A percentile compares a stretch with the other conserved stretches of the same genome.
Evolutionary conservation across 805 yeast genomes (phyloP).

Genomic region (Candida ficus): DNA sequence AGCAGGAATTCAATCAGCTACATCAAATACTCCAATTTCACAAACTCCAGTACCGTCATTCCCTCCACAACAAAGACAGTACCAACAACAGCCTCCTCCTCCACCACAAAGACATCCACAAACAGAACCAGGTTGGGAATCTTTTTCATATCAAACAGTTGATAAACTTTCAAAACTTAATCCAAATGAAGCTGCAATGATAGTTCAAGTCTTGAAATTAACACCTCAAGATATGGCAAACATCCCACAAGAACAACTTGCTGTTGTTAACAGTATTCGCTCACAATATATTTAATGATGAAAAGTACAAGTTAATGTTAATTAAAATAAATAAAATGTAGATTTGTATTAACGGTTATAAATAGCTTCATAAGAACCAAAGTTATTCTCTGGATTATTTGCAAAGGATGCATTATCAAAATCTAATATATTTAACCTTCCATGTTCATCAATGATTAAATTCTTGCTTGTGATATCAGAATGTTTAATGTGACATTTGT

Average conservation of each 20-base stretch:
- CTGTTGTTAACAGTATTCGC: conserved; percentile 4
- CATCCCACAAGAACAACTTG: conserved; percentile 6
- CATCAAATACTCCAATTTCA: not conserved
- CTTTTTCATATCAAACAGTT: conserved; percentile 6
- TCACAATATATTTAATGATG: conserved; percentile 5
- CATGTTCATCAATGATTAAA: too few species aligned
- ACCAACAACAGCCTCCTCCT: conserved; percentile 1
- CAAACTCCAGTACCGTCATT: not conserved
- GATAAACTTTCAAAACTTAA: conserved; percentile 5
- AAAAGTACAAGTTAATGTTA: too few species aligned
- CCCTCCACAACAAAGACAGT: not conserved
- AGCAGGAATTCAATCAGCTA: conserved; percentile 34
- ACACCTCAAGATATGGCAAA: conserved; percentile 3
- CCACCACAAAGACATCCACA: conserved; percentile 2
- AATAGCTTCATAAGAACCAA: too few species aligned
- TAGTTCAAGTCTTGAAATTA: conserved; percentile 9
- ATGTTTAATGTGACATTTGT: too few species aligned
- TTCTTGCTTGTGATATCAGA: too few species aligned
- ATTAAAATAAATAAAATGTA: too few species aligned
- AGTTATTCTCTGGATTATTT: too few species aligned
- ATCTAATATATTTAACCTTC: too few species aligned
- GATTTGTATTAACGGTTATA: too few species aligned
- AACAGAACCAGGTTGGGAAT: conserved; percentile 9
- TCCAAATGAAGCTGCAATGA: conserved; percentile 7
- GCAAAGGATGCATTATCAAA: too few species aligned